Evolutionary conservation across 352 stramenopile species (phyloP), one percentile per base, ranked within the genome.

Genomic region (Pythium volutum): DNA sequence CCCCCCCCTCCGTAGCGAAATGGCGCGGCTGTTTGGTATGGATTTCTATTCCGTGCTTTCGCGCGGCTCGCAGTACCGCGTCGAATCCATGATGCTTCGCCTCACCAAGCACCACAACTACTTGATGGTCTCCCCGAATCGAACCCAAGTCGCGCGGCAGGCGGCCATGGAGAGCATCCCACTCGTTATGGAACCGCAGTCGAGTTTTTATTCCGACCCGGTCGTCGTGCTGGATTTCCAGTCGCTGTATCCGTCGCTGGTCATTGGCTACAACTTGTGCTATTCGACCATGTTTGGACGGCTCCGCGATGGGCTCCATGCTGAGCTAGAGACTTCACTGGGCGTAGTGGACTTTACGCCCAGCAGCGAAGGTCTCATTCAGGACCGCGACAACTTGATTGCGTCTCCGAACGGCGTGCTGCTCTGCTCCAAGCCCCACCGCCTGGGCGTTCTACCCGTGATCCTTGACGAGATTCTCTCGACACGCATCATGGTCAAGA

Each of bases 251-350:
- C 98, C 98, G 15, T 99, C 96, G 2, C 93, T 99, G 38, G 90
- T 99, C 9, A 99, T 99, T 67, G 97, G 90, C 22, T 99, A 99
- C 73, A 99, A 99, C 75, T 71, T 99, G 6, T 99, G 98, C 74
- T 99, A 98, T 73, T 98, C 95, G 31, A 99, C 91, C 18, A 86
- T 96, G 45, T 74, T 98, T 33, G 97, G 97, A 11, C 96, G 96
- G 45, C 69, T 99, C 14, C 77, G 87, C 10, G 81, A 93, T 64
- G 84, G 87, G 4, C 54, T 90, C 14, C 75, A 91, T 25, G 64
- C 78, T 12, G 78, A 91, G 23, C 47, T 96, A 8, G 84, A 96
- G 53, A 56, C 66, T 7, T 69, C 70, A 2, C 67, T 96, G 47
- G 87, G 87, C 3, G 87, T 93, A 1, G 55, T 87, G 3, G 65